Evolutionary conservation across 305 asterid genomes (phyloP).

Genomic region (Andrographis paniculata): DNA sequence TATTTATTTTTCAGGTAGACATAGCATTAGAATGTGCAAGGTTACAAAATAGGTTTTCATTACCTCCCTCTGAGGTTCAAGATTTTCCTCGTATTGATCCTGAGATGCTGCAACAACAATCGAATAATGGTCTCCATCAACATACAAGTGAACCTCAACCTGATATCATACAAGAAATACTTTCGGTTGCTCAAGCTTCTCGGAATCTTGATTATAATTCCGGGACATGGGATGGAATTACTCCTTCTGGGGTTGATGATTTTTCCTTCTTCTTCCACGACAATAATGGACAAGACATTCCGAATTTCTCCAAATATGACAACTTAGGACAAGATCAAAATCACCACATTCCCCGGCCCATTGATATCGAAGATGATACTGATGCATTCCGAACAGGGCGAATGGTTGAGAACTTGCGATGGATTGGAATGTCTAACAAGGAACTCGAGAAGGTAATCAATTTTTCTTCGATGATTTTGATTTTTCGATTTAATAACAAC

Average conservation of each 20-base stretch:
- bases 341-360: slow-evolving; percentile 23
- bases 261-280: slow-evolving; percentile 47
- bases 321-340: slow-evolving; percentile 26
- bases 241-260: slow-evolving; percentile 31
- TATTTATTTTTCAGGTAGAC: slow-evolving; percentile 32
- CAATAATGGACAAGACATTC: slow-evolving; percentile 26
- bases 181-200: slow-evolving; percentile 82
- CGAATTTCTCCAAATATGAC: slow-evolving; percentile 23
- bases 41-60: slow-evolving; percentile 41
- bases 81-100: slow-evolving; percentile 25
- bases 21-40: slow-evolving; percentile 54
- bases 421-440: slow-evolving; percentile 3
- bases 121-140: slow-evolving; percentile 22
- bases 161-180: slow-evolving; percentile 55
- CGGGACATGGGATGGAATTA: slow-evolving; percentile 35
- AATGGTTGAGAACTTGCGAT: not conserved
- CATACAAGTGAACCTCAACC: slow-evolving; percentile 19
- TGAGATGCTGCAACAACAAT: slow-evolving; percentile 8
- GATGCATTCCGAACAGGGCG: not conserved
- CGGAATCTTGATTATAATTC: slow-evolving; percentile 49
- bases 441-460: not conserved
- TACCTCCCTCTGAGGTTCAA: slow-evolving; percentile 48
- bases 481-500: not conserved
- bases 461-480: not conserved
- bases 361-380: slow-evolving; percentile 24